Conservation (phyloP, 2,329 filamentous ascomycete species). For the Aspergillus cejpii region DNA sequence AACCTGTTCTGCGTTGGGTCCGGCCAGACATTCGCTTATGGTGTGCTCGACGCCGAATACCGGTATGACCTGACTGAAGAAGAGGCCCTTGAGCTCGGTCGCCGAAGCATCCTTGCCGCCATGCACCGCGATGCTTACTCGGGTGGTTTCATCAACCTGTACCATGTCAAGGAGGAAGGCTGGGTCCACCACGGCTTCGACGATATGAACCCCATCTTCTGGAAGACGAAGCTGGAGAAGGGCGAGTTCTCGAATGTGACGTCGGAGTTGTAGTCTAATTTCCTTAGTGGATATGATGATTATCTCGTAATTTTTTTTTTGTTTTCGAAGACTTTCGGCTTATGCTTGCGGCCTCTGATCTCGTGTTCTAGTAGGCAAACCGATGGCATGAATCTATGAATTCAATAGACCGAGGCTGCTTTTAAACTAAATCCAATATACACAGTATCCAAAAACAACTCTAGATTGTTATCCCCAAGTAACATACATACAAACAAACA, state of each 20-base stretch:
- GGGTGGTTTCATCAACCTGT: conserved; percentile 96
- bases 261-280: conserved; percentile 50
- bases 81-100: conserved; percentile 83
- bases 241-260: conserved; percentile 97
- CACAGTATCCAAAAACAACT: conserved; percentile 10
- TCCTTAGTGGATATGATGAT: conserved; percentile 14
- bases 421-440: neutral
- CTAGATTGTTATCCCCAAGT: neutral
- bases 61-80: conserved; percentile 78
- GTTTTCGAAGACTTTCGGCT: conserved; percentile 8
- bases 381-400: neutral
- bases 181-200: conserved; percentile 99
- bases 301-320: conserved; percentile 5
- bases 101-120: conserved; percentile 87
- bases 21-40: conserved; percentile 97
- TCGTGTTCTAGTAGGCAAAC: neutral
- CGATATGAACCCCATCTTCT: conserved; percentile 99
- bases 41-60: conserved; percentile 95
- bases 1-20: conserved; percentile 98
- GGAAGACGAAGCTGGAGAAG: conserved; percentile 97
- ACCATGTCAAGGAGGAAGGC: conserved; percentile 97
- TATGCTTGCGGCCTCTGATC: neutral
- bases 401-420: neutral
- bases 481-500: conserved; percentile 6
- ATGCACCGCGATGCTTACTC: conserved; percentile 98